phyloP scores from a whole-genome alignment of 2,329 filamentous ascomycete genomes.

The Trichoderma koningii region DNA sequence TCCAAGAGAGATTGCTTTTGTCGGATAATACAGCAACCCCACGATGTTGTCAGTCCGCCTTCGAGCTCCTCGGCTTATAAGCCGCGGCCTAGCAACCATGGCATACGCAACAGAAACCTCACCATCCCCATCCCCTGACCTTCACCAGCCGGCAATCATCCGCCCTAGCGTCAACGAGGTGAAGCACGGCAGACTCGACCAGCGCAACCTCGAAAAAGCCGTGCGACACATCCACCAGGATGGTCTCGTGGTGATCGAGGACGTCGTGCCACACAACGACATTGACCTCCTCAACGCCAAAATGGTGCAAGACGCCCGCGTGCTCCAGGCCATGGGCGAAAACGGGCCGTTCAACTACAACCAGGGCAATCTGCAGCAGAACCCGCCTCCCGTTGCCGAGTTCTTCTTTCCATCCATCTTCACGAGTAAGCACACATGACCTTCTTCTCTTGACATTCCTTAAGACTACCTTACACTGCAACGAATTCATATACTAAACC shows the following conservation, averaged over 20 bases:
- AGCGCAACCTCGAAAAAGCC: constrained; percentile 57
- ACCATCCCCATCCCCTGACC: not conserved
- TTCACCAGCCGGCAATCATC: constrained; percentile 31
- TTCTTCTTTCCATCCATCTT: constrained; percentile 56
- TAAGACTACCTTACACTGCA: not conserved
- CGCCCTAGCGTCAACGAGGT: constrained; percentile 47
- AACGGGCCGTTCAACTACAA: constrained; percentile 65
- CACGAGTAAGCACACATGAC: constrained; percentile 47
- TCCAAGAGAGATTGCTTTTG: not conserved
- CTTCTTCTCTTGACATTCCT: not conserved
- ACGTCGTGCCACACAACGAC: constrained; percentile 52
- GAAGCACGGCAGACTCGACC: constrained; percentile 41
- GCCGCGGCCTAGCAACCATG: constrained; percentile 16
- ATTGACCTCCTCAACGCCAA: constrained; percentile 58
- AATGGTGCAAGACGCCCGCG: constrained; percentile 60
- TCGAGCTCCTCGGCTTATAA: constrained; percentile 13
- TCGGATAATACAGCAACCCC: not conserved
- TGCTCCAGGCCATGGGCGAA: constrained; percentile 53
- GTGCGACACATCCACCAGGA: constrained; percentile 54
- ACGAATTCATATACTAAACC: not conserved
- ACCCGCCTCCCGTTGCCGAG: constrained; percentile 54
- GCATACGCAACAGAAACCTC: constrained; percentile 1
- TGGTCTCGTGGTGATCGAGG: constrained; percentile 58
- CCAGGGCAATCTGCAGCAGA: constrained; percentile 62
- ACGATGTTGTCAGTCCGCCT: constrained; percentile 20